phyloP scores from a whole-genome alignment of 2,329 filamentous ascomycete genomes.

The Monilinia fructicola region DNA sequence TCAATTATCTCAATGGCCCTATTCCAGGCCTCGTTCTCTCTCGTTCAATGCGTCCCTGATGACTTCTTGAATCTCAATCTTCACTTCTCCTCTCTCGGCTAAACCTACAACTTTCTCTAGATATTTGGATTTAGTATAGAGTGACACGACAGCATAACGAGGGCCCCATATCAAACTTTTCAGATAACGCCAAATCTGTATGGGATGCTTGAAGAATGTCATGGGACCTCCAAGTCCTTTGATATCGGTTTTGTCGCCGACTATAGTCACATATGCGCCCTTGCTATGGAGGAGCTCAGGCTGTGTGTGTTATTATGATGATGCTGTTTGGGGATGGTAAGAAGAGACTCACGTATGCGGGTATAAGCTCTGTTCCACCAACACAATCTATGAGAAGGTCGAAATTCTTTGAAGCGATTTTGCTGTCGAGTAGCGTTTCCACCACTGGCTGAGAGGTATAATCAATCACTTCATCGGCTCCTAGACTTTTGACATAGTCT shows the following conservation, averaged over 20 bases:
- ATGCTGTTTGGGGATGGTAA: background rate
- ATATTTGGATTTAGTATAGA: conserved; percentile 21
- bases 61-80: conserved; percentile 25
- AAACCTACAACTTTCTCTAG: conserved; percentile 23
- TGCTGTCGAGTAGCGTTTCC: conserved; percentile 26
- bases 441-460: conserved; percentile 33
- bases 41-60: conserved; percentile 24
- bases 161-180: conserved; percentile 38
- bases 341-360: conserved; percentile 30
- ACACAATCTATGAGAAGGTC: conserved; percentile 40
- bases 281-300: conserved; percentile 32
- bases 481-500: conserved; percentile 34
- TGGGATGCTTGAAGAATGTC: conserved; percentile 35
- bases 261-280: conserved; percentile 39
- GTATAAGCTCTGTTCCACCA: conserved; percentile 41
- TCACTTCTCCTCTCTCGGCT: conserved; percentile 25
- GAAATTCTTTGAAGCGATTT: conserved; percentile 20
- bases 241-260: conserved; percentile 37
- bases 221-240: conserved; percentile 34
- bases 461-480: conserved; percentile 38
- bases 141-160: conserved; percentile 34
- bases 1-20: conserved; percentile 26
- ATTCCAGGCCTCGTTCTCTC: conserved; percentile 22
- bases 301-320: conserved; percentile 23
- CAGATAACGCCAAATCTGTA: conserved; percentile 34